Percentiles rank a stretch among this genome's conserved stretches.
These are phyloP conservation scores for Cercospora sp. DNA, from an alignment of 2,329 filamentous ascomycete species.

Conservation along the genomic window DNA sequence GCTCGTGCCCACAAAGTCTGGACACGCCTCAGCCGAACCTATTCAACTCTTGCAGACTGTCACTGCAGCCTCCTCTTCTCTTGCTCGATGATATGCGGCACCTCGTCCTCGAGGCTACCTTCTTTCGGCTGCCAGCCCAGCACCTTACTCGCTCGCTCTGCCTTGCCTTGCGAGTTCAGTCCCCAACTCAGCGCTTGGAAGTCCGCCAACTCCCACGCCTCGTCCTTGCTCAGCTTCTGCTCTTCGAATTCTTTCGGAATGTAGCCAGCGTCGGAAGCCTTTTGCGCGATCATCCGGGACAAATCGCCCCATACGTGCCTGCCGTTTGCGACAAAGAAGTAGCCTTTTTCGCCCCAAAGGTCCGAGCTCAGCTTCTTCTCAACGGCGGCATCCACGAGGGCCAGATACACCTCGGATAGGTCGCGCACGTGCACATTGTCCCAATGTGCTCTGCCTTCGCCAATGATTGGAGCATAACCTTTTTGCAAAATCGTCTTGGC, in stretches of 20 bases:
- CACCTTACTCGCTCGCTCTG: slow-evolving; percentile 57
- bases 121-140: slow-evolving; percentile 61
- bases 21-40: neutral
- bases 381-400: slow-evolving; percentile 46
- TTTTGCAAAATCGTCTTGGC: slow-evolving; percentile 54
- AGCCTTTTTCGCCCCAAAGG: slow-evolving; percentile 63
- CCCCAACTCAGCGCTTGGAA: slow-evolving; percentile 60
- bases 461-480: slow-evolving; percentile 58
- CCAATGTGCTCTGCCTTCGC: slow-evolving; percentile 57
- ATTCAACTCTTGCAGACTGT: neutral
- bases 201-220: slow-evolving; percentile 50
- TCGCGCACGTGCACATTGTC: slow-evolving; percentile 63
- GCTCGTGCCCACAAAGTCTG: neutral
- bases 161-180: slow-evolving; percentile 60
- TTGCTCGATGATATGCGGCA: slow-evolving; percentile 36
- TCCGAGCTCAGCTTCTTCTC: slow-evolving; percentile 40
- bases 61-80: slow-evolving; percentile 33
- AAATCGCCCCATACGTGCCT: slow-evolving; percentile 58
- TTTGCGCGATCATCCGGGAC: slow-evolving; percentile 22
- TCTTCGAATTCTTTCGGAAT: slow-evolving; percentile 53
- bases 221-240: slow-evolving; percentile 53
- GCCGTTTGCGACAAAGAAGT: slow-evolving; percentile 67
- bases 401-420: slow-evolving; percentile 56
- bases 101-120: slow-evolving; percentile 31
- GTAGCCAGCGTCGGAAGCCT: slow-evolving; percentile 48